Evolutionary conservation across 2,329 filamentous ascomycete species (phyloP), one percentile per base, ranked within the genome.

Genomic region (Fusarium sp.): DNA sequence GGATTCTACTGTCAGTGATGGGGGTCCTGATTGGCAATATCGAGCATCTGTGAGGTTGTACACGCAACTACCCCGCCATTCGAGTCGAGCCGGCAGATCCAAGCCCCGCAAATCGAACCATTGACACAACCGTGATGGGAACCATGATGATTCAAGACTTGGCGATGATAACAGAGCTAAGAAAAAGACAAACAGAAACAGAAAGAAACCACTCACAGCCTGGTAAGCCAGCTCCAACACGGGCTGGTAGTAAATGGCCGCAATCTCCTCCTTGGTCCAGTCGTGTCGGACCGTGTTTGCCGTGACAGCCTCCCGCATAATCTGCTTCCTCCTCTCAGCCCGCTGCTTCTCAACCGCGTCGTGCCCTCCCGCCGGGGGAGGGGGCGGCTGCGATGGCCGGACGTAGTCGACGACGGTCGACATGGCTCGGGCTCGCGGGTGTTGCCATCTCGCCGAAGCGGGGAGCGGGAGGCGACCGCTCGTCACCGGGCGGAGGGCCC

Each of bases 261-360:
- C 86, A 72, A 97, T 95, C 84, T 97, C 93, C 73, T 95, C 91
- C 74, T 89, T 91, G 7, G 94, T 94, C 95, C 95, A 97, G 82
- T 92, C 89, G 78, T 92, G 92, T 59, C 94, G 88, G 14, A 93
- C 89, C 7, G 81, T 84, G 2, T 84, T 88, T 24, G 92, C 91
- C 52, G 88, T 85, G 24, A 93, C 86, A 10, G 93, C 93, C 75
- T 84, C 82, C 8, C 78, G 82, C 39, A 89, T 74, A 24, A 87
- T 82, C 61, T 80, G 74, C 59, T 74, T 78, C 29, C 76, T 80
- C 68, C 76, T 73, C 58, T 80, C 77, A 11, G 61, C 50, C 43
- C 76, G 68, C 72, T 78, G 72, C 61, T 76, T 70, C 60, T 78
- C 78, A 37, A 72, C 62, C 56, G 56, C 65, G 50, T 79, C 77